Base-by-base conservation (phyloP, 257 asterid species). In the Coffea canephora region DNA sequence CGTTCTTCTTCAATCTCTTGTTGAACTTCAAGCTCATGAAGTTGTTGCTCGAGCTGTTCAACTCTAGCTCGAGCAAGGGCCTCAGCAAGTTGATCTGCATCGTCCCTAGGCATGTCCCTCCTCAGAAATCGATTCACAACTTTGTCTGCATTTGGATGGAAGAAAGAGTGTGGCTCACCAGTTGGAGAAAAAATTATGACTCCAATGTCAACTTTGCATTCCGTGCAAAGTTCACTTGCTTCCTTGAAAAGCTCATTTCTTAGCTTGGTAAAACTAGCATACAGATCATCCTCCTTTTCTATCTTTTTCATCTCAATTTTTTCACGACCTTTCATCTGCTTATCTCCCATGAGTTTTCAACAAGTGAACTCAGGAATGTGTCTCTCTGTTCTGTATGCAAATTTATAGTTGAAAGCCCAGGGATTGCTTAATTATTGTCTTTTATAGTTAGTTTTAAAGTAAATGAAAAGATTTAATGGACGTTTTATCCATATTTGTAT, bases 241-340 rank as follows among this genome's bases (percentile, higher is more conserved):
- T 31, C 55, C 36, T 36, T 74, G 69, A 31, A 45, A 16, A 74
- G 1, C 8, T 45, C 76, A 3, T 14, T 13, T 25, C 15, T 74
- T 1, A 69, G 52, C 4, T 74, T 74, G 6, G 69, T 57, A 25
- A 74, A 74, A 27, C 52, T 34, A 0, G 31, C 78, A 27, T 74
- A 62, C 34, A n/a, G 21, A 62, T 74, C 69, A 1, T 36, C 66
- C 16, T 34, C 31, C 1, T 74, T 74, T 43, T 74, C 69, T 31
- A 74, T 74, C 55, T 34, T 74, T 25, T 43, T 62, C 67, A 74
- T 74, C 39, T 54, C 69, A 55, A 74, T 36, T 23, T 36, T 74
- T 54, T 74, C 54, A 15, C 69, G 78, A 54, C 78, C 78, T 43
- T 25, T 74, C 0, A 18, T 55, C 43, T 9, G 8, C 67, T 16